phyloP scores from a whole-genome alignment of 2,329 filamentous ascomycete species.

The Phyllosticta citrichinensis region DNA sequence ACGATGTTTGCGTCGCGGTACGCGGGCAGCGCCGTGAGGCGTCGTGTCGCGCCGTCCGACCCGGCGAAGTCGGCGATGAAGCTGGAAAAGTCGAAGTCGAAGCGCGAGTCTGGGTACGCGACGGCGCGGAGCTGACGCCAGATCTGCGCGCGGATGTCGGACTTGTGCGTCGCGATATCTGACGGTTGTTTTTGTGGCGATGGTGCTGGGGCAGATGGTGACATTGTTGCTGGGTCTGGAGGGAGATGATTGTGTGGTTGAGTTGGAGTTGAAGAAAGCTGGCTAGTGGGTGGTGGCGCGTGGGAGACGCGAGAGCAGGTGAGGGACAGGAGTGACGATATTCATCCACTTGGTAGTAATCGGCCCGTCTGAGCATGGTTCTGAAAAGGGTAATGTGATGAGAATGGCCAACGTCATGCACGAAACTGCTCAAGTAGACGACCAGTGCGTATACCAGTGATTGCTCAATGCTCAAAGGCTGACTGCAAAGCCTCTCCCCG shows the following conservation, averaged over 20 bases:
- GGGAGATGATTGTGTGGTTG: not conserved
- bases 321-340: not conserved
- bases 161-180: slow-evolving; percentile 4
- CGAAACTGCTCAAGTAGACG: no score
- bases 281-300: not conserved
- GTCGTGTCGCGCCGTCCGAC: slow-evolving; percentile 25
- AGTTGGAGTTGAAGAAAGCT: not conserved
- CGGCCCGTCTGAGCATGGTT: no score
- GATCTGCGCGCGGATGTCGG: slow-evolving; percentile 20
- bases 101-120: slow-evolving; percentile 35
- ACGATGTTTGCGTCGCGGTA: slow-evolving; percentile 24
- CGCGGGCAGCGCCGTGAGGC: slow-evolving; percentile 21
- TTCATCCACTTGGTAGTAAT: no score
- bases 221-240: not conserved
- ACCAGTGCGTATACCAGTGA: no score
- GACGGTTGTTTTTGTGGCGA: not conserved
- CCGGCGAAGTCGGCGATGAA: slow-evolving; percentile 35
- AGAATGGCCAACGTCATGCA: no score
- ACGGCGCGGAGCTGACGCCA: slow-evolving; percentile 29
- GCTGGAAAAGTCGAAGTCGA: slow-evolving; percentile 33
- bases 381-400: no score
- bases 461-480: no score
- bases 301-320: not conserved
- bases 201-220: not conserved
- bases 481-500: no score